phyloP scores from a whole-genome alignment of 2,329 filamentous ascomycete species.

The Leptographium wingfieldii region DNA sequence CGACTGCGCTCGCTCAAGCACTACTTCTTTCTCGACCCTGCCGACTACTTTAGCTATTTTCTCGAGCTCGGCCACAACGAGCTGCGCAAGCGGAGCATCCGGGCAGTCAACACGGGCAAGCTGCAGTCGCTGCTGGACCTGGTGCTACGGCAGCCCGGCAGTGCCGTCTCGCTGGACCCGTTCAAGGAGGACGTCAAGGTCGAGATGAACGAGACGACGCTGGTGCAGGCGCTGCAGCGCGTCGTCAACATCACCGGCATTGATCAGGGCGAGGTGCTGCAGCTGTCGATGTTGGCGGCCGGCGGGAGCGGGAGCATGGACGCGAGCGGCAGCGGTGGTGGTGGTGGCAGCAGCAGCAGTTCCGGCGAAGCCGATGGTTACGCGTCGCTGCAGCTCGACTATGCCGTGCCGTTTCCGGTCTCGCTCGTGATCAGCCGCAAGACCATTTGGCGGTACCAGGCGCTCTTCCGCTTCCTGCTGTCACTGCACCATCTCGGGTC shows the following conservation, averaged over 20 bases:
- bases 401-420: constrained; percentile 85
- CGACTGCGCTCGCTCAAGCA: constrained; percentile 87
- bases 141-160: constrained; percentile 90
- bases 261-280: constrained; percentile 74
- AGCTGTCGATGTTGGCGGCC: constrained; percentile 49
- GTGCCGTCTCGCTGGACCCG: constrained; percentile 82
- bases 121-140: constrained; percentile 92
- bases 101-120: constrained; percentile 81
- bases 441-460: constrained; percentile 92
- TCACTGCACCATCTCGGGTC: constrained; percentile 83
- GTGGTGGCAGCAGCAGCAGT: constrained; percentile 58
- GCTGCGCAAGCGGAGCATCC: constrained; percentile 82
- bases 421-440: constrained; percentile 93
- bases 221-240: constrained; percentile 88
- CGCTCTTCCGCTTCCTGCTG: constrained; percentile 86
- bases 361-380: constrained; percentile 84
- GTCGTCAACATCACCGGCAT: constrained; percentile 95
- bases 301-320: constrained; percentile 32
- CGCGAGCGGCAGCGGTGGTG: constrained; percentile 39
- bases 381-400: constrained; percentile 87
- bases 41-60: constrained; percentile 97
- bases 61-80: constrained; percentile 84
- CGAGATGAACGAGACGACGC: constrained; percentile 86
- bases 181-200: constrained; percentile 99
- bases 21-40: constrained; percentile 97